Base-by-base conservation (phyloP, 495 filamentous ascomycete species). In the Penicillium canescens region DNA sequence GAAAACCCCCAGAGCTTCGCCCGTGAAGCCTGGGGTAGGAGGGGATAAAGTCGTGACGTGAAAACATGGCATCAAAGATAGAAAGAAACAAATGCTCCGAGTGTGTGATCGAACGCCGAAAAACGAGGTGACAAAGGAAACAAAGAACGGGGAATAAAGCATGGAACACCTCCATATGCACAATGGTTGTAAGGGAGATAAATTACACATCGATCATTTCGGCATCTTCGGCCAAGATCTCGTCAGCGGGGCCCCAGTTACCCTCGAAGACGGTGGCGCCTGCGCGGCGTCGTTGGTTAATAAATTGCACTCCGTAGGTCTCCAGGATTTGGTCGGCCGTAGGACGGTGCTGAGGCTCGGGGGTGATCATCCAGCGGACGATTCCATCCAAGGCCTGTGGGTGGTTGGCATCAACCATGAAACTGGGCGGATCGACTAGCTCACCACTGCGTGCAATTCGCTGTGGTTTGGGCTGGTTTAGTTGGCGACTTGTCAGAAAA, bases 221-320 rank as follows among this genome's bases (percentile, higher is more conserved):
- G 42, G 83, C 78, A 70, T 88, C 85, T 65, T 83, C 82, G n/a
- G 75, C 77, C 55, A 90, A 73, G 24, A 89, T 77, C 51, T 87
- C 81, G 55, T 90, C 86, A 10, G 83, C 83, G 36, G 92, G 94
- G 1, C 94, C 94, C 90, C 91, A 98, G 66, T 90, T 92, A 59
- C 94, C 95, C 74, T 98, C 94, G 56, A 86, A 98, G 45, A 97
- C 85, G 9, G 89, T 95, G 20, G 95, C 95, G 24, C 90, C 89
- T 21, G 91, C 89, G 41, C 85, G 84, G 33, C 90, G 85, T 54
- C 91, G 85, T 42, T 67, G 65, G 50, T 81, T 80, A 16, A 91
- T 87, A 86, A 95, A 98, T 52, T 78, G 78, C 21, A 94, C 78
- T 16, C 89, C 87, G 36, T 82, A 82, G 2, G 79, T 77, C 42